A percentile compares a stretch with the other conserved stretches of the same genome.
phyloP scores from a whole-genome alignment of 2,329 filamentous ascomycete genomes.

The Podosphaera fusca region DNA sequence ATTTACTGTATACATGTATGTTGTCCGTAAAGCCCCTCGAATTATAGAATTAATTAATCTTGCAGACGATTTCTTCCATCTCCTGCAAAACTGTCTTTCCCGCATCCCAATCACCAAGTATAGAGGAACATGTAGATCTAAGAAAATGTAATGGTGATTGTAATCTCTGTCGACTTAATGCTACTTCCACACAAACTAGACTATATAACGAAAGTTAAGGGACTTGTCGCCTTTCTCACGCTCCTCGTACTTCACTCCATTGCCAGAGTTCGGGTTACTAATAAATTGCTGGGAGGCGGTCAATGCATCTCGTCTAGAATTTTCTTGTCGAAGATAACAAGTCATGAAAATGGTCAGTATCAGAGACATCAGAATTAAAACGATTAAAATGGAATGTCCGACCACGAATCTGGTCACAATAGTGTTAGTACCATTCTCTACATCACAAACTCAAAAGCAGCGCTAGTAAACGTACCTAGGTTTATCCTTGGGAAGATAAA shows the following conservation, averaged over 20 bases:
- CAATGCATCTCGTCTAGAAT: conserved; percentile 25
- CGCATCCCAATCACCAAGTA: no score
- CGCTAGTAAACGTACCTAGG: conserved; percentile 6
- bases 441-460: not conserved
- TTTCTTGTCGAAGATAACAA: conserved; percentile 31
- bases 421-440: not conserved
- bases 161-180: no score
- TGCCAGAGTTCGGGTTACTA: conserved; percentile 23
- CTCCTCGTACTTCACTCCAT: conserved; percentile 29
- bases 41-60: no score
- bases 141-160: no score
- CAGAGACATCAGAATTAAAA: conserved; percentile 22
- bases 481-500: conserved; percentile 22
- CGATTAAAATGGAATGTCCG: conserved; percentile 24
- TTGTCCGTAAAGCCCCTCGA: no score
- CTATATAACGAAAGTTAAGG: conserved; percentile 29
- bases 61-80: no score
- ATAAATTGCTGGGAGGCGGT: conserved; percentile 20
- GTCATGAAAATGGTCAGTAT: conserved; percentile 31
- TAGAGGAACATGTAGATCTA: no score
- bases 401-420: conserved; percentile 17
- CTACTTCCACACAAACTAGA: conserved; percentile 14
- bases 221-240: conserved; percentile 32
- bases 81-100: no score
- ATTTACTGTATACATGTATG: no score